phyloP scores from a whole-genome alignment of 1,284 basidiomycete genomes.

The Apiotrichum porosum region DNA sequence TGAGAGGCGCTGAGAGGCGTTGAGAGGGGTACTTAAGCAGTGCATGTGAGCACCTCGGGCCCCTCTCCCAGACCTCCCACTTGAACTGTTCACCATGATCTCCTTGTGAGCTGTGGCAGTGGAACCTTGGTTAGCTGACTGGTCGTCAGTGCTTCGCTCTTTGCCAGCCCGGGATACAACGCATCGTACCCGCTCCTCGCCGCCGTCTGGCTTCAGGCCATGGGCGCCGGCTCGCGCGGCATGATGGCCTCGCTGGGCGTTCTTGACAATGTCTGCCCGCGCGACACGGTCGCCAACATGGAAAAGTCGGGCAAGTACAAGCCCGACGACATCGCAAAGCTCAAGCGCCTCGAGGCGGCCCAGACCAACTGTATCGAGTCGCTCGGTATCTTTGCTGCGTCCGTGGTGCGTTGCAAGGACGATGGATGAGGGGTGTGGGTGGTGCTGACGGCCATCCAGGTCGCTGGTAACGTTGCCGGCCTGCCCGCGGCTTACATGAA shows the following conservation, averaged over 20 bases:
- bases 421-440: not conserved
- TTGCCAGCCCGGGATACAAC: conserved; percentile 19
- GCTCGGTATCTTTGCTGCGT: conserved; percentile 24
- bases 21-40: no score
- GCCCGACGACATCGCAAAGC: conserved; percentile 18
- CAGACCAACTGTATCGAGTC: conserved; percentile 38
- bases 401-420: conserved; percentile 25
- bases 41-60: no score
- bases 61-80: no score
- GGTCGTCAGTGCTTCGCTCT: conserved; percentile 1
- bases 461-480: conserved; percentile 37
- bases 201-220: conserved; percentile 27
- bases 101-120: no score
- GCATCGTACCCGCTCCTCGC: conserved; percentile 34
- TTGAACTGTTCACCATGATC: no score
- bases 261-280: conserved; percentile 32
- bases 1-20: no score
- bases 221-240: conserved; percentile 22
- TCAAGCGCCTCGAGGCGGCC: conserved; percentile 30
- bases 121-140: no score
- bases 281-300: conserved; percentile 21
- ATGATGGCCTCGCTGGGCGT: conserved; percentile 19
- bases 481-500: conserved; percentile 33
- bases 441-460: no score
- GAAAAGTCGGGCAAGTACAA: conserved; percentile 32